A percentile compares a stretch with the other conserved stretches of the same genome.
phyloP scores from a whole-genome alignment of 2,329 filamentous ascomycete genomes.

The Ceratocystis ficicola region DNA sequence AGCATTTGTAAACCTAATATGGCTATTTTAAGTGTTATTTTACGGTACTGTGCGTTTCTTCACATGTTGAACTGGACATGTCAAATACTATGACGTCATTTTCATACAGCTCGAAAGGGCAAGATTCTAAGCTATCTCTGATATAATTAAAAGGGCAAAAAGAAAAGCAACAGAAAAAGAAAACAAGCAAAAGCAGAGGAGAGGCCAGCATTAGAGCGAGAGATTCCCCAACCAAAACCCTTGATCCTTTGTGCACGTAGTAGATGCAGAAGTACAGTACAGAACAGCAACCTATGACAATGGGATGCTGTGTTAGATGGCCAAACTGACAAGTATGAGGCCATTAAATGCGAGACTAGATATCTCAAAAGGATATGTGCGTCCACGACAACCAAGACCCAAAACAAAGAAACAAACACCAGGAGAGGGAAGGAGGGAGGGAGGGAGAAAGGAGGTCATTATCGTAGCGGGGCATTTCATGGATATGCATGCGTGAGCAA shows the following conservation, averaged over 20 bases:
- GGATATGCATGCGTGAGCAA: not conserved
- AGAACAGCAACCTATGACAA: not conserved
- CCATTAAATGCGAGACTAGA: not conserved
- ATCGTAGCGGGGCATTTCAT: not conserved
- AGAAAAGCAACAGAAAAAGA: not conserved
- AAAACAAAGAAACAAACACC: not conserved
- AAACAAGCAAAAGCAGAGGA: not conserved
- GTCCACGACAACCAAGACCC: not conserved
- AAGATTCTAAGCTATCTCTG: not conserved
- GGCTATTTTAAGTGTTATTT: not conserved
- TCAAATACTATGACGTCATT: not conserved
- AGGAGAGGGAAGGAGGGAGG: not conserved
- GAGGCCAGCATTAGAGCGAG: not conserved
- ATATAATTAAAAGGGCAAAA: not conserved
- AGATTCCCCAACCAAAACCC: not conserved
- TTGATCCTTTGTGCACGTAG: not conserved
- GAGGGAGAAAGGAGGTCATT: not conserved
- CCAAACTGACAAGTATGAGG: not conserved
- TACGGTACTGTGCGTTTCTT: not conserved
- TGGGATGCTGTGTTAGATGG: not conserved
- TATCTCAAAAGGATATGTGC: constrained; percentile 8
- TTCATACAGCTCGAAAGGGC: not conserved
- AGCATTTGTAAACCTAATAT: not conserved
- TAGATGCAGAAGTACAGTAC: not conserved
- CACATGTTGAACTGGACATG: not conserved